These are phyloP conservation scores for Baudoinia panamericana DNA, from an alignment of 495 filamentous ascomycete genomes.

Conservation along the genomic window DNA sequence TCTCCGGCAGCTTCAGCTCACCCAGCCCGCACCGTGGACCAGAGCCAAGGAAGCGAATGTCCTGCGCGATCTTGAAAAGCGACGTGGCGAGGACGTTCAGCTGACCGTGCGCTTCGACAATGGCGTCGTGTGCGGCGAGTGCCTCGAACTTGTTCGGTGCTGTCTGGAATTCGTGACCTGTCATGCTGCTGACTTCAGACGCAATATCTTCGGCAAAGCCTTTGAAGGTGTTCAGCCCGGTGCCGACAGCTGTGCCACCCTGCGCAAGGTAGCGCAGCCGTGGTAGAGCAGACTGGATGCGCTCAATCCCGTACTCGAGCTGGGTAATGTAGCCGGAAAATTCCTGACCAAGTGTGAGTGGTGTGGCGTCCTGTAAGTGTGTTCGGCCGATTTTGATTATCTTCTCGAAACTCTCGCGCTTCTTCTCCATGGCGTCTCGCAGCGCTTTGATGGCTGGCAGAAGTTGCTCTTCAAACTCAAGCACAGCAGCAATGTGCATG, in stretches of 20 bases:
- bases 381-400: constrained; percentile 99
- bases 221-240: constrained; percentile 91
- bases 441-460: constrained; percentile 71
- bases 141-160: constrained; percentile 99
- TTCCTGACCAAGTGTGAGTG: constrained; percentile 89
- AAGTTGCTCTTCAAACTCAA: constrained; percentile 79
- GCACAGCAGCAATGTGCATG: constrained; percentile 96
- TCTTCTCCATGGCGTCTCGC: constrained; percentile 68
- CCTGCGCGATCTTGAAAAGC: constrained; percentile 96
- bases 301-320: constrained; percentile 77
- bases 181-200: constrained; percentile 77
- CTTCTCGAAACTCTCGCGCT: constrained; percentile 75
- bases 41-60: constrained; percentile 91
- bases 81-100: constrained; percentile 88
- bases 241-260: constrained; percentile 94
- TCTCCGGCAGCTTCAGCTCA: constrained; percentile 85
- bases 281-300: constrained; percentile 69
- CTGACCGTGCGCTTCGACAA: constrained; percentile 84
- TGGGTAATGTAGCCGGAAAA: constrained; percentile 97
- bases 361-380: constrained; percentile 94
- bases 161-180: constrained; percentile 84
- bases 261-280: constrained; percentile 80
- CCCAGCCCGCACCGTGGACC: constrained; percentile 92
- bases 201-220: constrained; percentile 92
- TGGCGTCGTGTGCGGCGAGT: constrained; percentile 90